These are phyloP conservation scores for Erythrobasidium hasegawianum DNA, from an alignment of 1,284 basidiomycete genomes.

Conservation along the genomic window DNA sequence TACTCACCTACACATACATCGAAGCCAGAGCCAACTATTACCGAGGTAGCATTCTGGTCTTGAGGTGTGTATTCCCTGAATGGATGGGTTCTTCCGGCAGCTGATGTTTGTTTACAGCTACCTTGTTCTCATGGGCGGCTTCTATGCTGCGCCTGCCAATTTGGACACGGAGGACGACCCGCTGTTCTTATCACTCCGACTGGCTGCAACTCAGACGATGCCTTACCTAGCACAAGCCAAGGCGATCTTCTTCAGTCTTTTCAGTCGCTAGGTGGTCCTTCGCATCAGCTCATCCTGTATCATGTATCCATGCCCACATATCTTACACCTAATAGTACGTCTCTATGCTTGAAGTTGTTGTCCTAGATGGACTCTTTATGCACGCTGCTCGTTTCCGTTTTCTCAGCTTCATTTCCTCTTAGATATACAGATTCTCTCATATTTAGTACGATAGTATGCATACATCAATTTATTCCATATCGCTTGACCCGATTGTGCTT, in stretches of 20 bases:
- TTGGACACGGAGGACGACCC: constrained; percentile 30
- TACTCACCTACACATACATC: constrained; percentile 98
- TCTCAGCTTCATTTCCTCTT: too few relatives aligned
- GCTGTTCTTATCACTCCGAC: constrained; percentile 50
- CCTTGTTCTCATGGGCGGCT: constrained; percentile 70
- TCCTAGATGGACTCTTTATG: too few relatives aligned
- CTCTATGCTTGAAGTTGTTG: too few relatives aligned
- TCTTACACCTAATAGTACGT: too few relatives aligned
- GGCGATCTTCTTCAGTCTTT: constrained; percentile 17
- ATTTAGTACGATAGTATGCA: too few relatives aligned
- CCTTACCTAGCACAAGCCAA: background rate
- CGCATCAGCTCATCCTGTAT: too few relatives aligned
- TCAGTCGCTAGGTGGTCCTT: constrained; percentile 4
- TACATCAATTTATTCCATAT: too few relatives aligned
- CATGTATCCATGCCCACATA: too few relatives aligned
- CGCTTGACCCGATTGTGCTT: too few relatives aligned
- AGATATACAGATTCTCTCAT: too few relatives aligned
- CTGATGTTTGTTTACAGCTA: constrained; percentile 56
- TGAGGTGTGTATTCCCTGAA: constrained; percentile 59
- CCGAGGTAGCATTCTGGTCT: constrained; percentile 82
- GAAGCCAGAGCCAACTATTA: constrained; percentile 98
- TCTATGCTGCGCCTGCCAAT: constrained; percentile 48
- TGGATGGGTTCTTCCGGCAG: background rate
- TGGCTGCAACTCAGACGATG: constrained; percentile 50
- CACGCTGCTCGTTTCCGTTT: too few relatives aligned